These are phyloP conservation scores for Lachancea sp. DNA, from an alignment of 805 yeast species.

Conservation along the genomic window DNA sequence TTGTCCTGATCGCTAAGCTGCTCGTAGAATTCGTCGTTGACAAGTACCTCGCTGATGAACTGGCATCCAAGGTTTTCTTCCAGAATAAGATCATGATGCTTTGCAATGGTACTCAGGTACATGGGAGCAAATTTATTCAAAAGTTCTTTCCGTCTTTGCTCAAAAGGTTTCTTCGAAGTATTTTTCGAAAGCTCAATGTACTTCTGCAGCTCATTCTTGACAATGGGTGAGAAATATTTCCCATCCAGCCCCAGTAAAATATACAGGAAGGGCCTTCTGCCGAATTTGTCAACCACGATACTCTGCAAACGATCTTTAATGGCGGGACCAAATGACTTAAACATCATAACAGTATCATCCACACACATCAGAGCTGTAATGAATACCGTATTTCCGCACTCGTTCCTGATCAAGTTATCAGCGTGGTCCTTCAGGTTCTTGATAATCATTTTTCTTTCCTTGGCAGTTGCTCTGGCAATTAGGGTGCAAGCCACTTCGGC, in stretches of 20 bases:
- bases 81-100: constrained; percentile 47
- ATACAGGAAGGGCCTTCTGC: constrained; percentile 84
- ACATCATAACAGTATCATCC: constrained; percentile 84
- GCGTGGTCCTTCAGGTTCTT: constrained; percentile 71
- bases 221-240: constrained; percentile 72
- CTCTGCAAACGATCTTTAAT: constrained; percentile 50
- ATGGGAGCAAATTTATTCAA: constrained; percentile 58
- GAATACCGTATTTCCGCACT: constrained; percentile 77
- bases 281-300: constrained; percentile 62
- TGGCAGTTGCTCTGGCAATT: constrained; percentile 79
- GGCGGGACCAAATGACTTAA: constrained; percentile 53
- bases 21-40: constrained; percentile 44
- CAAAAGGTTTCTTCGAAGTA: constrained; percentile 83
- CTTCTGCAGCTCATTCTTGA: constrained; percentile 50
- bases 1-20: constrained; percentile 33
- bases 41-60: constrained; percentile 66
- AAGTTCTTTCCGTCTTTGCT: constrained; percentile 66
- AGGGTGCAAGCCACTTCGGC: constrained; percentile 81
- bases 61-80: constrained; percentile 78
- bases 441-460: constrained; percentile 78
- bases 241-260: constrained; percentile 72
- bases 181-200: constrained; percentile 55
- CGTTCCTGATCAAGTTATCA: constrained; percentile 71
- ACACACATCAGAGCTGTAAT: constrained; percentile 75
- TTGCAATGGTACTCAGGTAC: constrained; percentile 49